phyloP scores from a whole-genome alignment of 2,329 filamentous ascomycete species.

The Xylaria sp. region DNA sequence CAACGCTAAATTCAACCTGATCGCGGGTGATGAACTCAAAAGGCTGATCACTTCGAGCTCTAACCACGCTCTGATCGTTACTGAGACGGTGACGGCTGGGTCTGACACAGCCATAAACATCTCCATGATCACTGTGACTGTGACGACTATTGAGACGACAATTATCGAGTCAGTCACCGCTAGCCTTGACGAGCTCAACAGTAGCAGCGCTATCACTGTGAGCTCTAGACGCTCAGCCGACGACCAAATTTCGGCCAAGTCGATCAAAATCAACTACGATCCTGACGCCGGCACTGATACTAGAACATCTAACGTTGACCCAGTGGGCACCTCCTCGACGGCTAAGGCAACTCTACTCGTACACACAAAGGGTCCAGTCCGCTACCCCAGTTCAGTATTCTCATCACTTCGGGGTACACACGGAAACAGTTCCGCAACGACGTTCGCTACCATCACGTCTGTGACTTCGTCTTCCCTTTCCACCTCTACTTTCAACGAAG shows the following conservation, averaged over 20 bases:
- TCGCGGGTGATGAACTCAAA: background rate
- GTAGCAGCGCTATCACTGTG: background rate
- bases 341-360: background rate
- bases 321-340: background rate
- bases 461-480: background rate
- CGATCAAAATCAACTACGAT: background rate
- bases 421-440: background rate
- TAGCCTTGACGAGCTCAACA: background rate
- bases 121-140: conserved; percentile 13
- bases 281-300: background rate
- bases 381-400: conserved; percentile 7
- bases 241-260: conserved; percentile 2
- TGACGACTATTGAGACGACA: conserved; percentile 24
- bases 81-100: background rate
- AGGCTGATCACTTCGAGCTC: background rate
- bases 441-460: conserved; percentile 18
- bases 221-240: background rate
- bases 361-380: background rate
- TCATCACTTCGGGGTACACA: background rate
- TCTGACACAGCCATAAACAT: background rate
- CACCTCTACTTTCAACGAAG: conserved; percentile 11
- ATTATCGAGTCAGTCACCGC: conserved; percentile 8
- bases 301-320: background rate
- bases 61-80: background rate
- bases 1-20: background rate